Base-by-base conservation (phyloP, 306 rosid species). In the Pyrus communis region DNA sequence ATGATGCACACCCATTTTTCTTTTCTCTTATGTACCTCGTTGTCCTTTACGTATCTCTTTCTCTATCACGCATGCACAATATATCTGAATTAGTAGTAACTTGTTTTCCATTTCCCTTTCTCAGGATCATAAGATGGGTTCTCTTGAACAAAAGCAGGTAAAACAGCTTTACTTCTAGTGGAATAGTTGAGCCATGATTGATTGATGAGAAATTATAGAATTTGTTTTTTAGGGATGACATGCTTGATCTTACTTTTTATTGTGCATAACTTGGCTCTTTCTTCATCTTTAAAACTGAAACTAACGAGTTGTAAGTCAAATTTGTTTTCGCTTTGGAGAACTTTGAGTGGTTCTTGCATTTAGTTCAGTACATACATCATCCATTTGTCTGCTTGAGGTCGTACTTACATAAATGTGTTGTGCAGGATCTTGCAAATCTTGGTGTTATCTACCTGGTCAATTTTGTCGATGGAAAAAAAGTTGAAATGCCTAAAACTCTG, bases 121-220 rank as follows among this genome's bases (percentile, higher is more conserved):
- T 67, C 89, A 96, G 98, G 93, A 85, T 83, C 87, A 79, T 74
- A 93, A 89, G 78, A 69, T 96, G 71, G 15, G 81, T 75, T 42
- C 86, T 22, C 74, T 96, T 79, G 88, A 87, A 82, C 52, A 65
- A 51, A 88, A 89, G 76, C 99, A 96, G 98, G 99, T 93, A 84
- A 85, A 78, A 38, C 54, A 76, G n/a, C n/a, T 66, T 64, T 74
- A 67, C 75, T 25, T 65, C 17, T 77, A 43, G n/a, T 55, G 72
- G 28, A 67, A 67, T 66, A 77, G 61, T 45, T 59, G 62, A 61
- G 14, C 49, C 52, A 35, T 82, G 28, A 23, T 57, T 52, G 27
- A 45, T 27, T 49, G 2, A 66, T 51, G 14, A 27, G 42, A 28
- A 33, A 21, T 4, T 8, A 17, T 54, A 28, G 49, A 40, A 13